phyloP scores from a whole-genome alignment of 805 yeast genomes.

The Kodamaea kaohsiungensis region DNA sequence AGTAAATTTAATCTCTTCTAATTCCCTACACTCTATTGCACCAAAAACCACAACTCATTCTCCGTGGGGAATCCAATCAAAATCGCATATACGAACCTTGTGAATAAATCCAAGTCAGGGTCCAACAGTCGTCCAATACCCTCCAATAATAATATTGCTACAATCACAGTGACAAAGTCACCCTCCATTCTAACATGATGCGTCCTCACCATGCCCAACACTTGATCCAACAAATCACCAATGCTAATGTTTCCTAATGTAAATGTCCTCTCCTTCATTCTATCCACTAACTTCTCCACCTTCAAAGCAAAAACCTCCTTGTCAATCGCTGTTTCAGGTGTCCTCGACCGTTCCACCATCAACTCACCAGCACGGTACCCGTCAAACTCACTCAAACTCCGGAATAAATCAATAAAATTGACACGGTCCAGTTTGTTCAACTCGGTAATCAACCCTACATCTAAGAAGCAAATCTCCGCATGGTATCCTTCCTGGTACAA shows the following conservation, averaged over 20 bases:
- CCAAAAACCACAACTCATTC: slow-evolving; percentile 18
- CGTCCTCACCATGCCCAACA: slow-evolving; percentile 83
- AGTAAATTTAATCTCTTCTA: slow-evolving; percentile 12
- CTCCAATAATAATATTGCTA: slow-evolving; percentile 85
- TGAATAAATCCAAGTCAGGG: slow-evolving; percentile 90
- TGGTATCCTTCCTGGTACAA: slow-evolving; percentile 61
- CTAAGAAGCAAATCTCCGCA: slow-evolving; percentile 88
- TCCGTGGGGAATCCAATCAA: slow-evolving; percentile 44
- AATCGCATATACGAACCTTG: slow-evolving; percentile 77
- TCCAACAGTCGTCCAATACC: slow-evolving; percentile 95
- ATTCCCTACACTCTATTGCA: neutral
- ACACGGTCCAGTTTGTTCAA: slow-evolving; percentile 72
- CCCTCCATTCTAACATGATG: slow-evolving; percentile 99
- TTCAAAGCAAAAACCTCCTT: slow-evolving; percentile 83
- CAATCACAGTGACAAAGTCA: slow-evolving; percentile 93
- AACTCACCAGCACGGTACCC: slow-evolving; percentile 94
- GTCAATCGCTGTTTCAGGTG: slow-evolving; percentile 89
- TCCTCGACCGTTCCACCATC: slow-evolving; percentile 91
- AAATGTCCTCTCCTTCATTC: slow-evolving; percentile 84
- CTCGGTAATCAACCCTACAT: slow-evolving; percentile 92
- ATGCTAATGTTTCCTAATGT: slow-evolving; percentile 89
- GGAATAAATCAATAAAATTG: slow-evolving; percentile 87
- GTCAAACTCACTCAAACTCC: slow-evolving; percentile 85
- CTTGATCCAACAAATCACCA: slow-evolving; percentile 85
- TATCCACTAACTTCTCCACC: slow-evolving; percentile 78